These are phyloP conservation scores for Acacia concinna DNA, from an alignment of 331 rosid genomes.

Conservation along the genomic window DNA sequence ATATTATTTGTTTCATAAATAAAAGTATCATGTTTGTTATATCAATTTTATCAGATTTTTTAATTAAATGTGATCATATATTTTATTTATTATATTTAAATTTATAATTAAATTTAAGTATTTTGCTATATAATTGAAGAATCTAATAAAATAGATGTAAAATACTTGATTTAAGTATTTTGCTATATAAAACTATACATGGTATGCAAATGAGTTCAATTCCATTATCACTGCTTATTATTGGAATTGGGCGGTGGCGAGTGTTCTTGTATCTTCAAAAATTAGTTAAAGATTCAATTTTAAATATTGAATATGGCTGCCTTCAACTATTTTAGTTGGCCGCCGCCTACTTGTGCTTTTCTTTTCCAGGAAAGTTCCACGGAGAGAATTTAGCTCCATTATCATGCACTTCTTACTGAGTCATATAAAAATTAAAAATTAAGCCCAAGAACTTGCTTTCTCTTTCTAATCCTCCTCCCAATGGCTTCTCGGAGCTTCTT, in stretches of 20 bases:
- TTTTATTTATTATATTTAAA: no score
- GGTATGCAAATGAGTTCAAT: not conserved
- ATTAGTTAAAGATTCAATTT: not conserved
- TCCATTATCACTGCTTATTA: not conserved
- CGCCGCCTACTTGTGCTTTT: not conserved
- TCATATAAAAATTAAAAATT: no score
- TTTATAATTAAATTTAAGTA: no score
- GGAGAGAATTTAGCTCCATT: not conserved
- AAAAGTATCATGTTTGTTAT: no score
- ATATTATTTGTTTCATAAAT: no score
- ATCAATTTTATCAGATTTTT: no score
- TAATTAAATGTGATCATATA: no score
- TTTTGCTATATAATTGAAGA: no score
- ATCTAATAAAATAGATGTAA: no score
- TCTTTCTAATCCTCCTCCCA: not conserved
- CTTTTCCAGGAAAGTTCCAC: not conserved
- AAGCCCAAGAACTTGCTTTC: no score
- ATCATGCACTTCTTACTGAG: not conserved
- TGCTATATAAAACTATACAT: not conserved
- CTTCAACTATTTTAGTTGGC: not conserved
- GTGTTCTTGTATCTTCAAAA: not conserved
- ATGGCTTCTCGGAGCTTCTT: conserved; percentile 28
- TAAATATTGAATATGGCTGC: not conserved
- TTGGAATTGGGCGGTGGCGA: not conserved
- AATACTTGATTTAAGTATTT: no score